phyloP scores from a whole-genome alignment of 805 yeast species.

The Candida wancherniae region DNA sequence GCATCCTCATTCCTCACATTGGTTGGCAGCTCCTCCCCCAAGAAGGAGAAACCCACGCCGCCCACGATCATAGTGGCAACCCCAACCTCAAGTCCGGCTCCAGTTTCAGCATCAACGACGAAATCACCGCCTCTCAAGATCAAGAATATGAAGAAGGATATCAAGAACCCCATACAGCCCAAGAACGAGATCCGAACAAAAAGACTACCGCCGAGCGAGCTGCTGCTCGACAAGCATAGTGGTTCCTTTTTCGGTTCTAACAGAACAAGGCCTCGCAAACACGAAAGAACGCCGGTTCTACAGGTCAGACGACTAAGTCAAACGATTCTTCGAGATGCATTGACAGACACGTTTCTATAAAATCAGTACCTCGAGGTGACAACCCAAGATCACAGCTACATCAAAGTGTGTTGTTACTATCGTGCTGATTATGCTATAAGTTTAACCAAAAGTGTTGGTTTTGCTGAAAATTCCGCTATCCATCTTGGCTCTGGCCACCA shows the following conservation, averaged over 20 bases:
- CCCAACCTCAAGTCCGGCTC: too few species aligned
- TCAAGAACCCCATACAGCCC: slow-evolving; percentile 21
- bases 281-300: slow-evolving; percentile 40
- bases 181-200: slow-evolving; percentile 27
- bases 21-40: slow-evolving; percentile 15
- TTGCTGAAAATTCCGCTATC: slow-evolving; percentile 7
- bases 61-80: too few species aligned
- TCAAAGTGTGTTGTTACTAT: too few species aligned
- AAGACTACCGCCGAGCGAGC: slow-evolving; percentile 27
- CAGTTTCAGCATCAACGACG: too few species aligned
- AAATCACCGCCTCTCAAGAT: slow-evolving; percentile 16
- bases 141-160: slow-evolving; percentile 12
- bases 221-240: slow-evolving; percentile 24
- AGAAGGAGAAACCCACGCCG: background rate
- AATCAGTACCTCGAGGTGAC: too few species aligned
- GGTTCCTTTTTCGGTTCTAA: slow-evolving; percentile 35
- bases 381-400: too few species aligned
- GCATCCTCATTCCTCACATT: slow-evolving; percentile 26
- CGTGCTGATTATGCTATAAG: too few species aligned
- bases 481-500: slow-evolving; percentile 19
- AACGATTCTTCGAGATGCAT: too few species aligned
- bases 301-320: too few species aligned
- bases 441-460: too few species aligned
- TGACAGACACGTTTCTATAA: too few species aligned
- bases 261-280: slow-evolving; percentile 36